A percentile compares a stretch with the other conserved stretches of the same genome.
phyloP scores from a whole-genome alignment of 371 early-diverging fungal species.

The Rhizomucor miehei region DNA sequence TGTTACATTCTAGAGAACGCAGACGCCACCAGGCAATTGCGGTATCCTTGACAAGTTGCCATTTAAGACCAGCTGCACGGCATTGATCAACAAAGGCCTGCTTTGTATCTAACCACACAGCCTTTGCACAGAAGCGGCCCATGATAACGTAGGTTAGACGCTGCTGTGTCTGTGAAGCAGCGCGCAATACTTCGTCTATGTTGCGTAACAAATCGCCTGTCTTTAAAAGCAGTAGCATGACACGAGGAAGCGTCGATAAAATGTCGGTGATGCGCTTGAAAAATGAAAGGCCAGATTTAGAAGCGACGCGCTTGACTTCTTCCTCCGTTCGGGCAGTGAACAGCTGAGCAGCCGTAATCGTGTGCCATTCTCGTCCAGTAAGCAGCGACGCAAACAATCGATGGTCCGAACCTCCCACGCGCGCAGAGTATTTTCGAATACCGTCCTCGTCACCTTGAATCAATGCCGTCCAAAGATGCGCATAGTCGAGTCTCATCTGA shows the following conservation, averaged over 20 bases:
- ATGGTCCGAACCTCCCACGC: conserved; percentile 76
- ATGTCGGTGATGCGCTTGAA: conserved; percentile 79
- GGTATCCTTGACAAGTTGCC: conserved; percentile 8
- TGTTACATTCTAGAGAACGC: conserved; percentile 2
- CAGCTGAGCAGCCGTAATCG: conserved; percentile 40
- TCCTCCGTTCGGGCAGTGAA: conserved; percentile 34
- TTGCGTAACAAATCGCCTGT: conserved; percentile 86
- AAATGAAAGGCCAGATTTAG: conserved; percentile 47
- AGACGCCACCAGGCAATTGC: conserved; percentile 10
- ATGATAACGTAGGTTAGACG: conserved; percentile 51
- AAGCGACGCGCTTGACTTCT: conserved; percentile 42
- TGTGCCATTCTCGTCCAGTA: conserved; percentile 84
- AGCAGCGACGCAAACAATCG: conserved; percentile 82
- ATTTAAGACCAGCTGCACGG: conserved; percentile 2
- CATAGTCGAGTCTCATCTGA: conserved; percentile 79
- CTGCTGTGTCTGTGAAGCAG: conserved; percentile 22
- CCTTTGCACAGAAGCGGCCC: conserved; percentile 57
- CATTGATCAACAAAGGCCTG: conserved; percentile 4
- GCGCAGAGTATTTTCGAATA: conserved; percentile 57
- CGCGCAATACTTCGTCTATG: conserved; percentile 49
- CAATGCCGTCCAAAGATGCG: conserved; percentile 83
- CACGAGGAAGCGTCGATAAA: conserved; percentile 76
- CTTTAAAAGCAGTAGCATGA: conserved; percentile 82
- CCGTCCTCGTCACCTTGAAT: conserved; percentile 73
- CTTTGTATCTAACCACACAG: conserved; percentile 44